phyloP scores from a whole-genome alignment of 768 basidiomycete species.

The Agaricus blazei region DNA sequence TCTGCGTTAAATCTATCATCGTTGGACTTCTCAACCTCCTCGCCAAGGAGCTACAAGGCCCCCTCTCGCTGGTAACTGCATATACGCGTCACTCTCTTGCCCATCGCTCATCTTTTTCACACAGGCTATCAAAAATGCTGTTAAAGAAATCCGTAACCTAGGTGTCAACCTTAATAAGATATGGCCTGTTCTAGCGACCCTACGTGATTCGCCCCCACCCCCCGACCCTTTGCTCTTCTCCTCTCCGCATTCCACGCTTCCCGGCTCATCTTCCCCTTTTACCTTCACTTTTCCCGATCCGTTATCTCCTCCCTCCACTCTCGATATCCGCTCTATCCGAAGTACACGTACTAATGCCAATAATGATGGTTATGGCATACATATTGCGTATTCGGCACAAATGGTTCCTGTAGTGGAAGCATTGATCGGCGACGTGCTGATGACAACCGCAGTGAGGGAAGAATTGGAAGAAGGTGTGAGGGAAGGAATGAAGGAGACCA shows the following conservation, averaged over 20 bases:
- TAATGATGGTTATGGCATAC: conserved; percentile 21
- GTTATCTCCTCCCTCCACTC: conserved; percentile 44
- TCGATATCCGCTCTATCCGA: conserved; percentile 36
- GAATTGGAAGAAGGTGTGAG: conserved; percentile 57
- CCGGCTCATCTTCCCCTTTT: conserved; percentile 15
- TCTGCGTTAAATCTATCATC: conserved; percentile 59
- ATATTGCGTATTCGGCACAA: conserved; percentile 45
- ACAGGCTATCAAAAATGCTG: conserved; percentile 38
- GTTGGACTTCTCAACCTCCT: conserved; percentile 55
- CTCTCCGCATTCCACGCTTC: conserved; percentile 8
- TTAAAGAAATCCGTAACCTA: conserved; percentile 46
- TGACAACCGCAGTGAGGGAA: conserved; percentile 43
- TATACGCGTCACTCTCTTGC: not conserved
- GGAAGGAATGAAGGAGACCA: conserved; percentile 45
- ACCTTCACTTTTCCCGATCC: conserved; percentile 54
- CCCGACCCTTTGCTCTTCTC: not conserved
- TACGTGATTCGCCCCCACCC: not conserved
- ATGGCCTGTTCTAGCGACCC: conserved; percentile 46
- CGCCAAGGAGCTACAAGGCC: conserved; percentile 34
- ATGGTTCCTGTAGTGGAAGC: conserved; percentile 61
- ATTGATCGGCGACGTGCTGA: conserved; percentile 48
- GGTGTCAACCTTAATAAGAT: conserved; percentile 59
- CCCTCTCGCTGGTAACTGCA: conserved; percentile 28
- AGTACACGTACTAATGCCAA: conserved; percentile 34
- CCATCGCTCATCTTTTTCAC: not conserved